Evolutionary conservation across 768 basidiomycete genomes (phyloP).

Genomic region (Lentinula edodes): DNA sequence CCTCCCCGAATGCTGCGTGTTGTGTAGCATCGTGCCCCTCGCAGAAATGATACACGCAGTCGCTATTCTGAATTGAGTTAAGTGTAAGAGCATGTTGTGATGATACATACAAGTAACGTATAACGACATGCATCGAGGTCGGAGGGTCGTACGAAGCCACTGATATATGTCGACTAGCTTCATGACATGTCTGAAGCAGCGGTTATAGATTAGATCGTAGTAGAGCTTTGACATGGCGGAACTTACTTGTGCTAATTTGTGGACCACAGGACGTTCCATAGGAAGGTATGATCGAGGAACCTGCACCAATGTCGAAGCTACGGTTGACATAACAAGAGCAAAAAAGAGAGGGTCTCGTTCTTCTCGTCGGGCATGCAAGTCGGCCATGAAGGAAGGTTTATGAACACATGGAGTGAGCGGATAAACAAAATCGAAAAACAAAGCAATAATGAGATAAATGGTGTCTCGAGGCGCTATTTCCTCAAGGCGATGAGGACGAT

Average conservation of each 20-base stretch:
- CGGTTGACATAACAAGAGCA: constrained; percentile 83
- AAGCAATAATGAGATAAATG: constrained; percentile 73
- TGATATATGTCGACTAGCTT: constrained; percentile 78
- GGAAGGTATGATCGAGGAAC: constrained; percentile 85
- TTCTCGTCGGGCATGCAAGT: constrained; percentile 72
- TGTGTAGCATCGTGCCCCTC: constrained; percentile 85
- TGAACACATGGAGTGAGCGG: constrained; percentile 89
- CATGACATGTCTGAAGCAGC: constrained; percentile 55
- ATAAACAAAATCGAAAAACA: constrained; percentile 94
- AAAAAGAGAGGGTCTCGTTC: constrained; percentile 89
- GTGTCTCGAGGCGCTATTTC: constrained; percentile 79
- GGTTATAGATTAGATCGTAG: background rate
- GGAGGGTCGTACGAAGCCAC: constrained; percentile 81
- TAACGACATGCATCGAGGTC: constrained; percentile 77
- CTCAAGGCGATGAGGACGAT: constrained; percentile 72
- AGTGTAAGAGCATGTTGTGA: background rate
- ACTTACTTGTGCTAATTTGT: constrained; percentile 62
- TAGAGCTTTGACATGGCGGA: background rate
- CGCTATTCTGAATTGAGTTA: constrained; percentile 33
- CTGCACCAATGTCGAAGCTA: constrained; percentile 84
- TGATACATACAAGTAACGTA: constrained; percentile 76
- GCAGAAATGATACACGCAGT: constrained; percentile 84
- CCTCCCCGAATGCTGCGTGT: constrained; percentile 84
- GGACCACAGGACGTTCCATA: constrained; percentile 80
- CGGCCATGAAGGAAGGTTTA: constrained; percentile 89